Base-by-base conservation (phyloP, 495 filamentous ascomycete genomes). In the Barbatosphaeria neglecta region DNA sequence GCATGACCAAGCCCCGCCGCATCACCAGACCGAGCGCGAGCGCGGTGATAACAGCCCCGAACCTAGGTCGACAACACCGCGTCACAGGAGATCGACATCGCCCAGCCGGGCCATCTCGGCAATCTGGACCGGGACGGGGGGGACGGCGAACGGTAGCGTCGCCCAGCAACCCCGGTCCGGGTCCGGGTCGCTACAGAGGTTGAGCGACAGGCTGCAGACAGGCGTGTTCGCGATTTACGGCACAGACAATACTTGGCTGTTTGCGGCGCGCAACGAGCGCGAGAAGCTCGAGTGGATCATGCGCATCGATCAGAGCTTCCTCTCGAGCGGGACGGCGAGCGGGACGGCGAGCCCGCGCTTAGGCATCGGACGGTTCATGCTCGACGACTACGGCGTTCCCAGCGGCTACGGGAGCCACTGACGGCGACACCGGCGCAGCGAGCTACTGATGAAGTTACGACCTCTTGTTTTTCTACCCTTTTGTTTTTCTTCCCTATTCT, bases 231-330 rank as follows among this genome's bases (percentile, higher is more conserved):
- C 93, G 11, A 78, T 99, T 40, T 97, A 95, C 58, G 90, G 86
- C 31, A 82, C 82, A 49, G 80, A 90, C 56, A 95, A 95, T 55
- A 93, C 90, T 31, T 99, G 86, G 77, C 70, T 99, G 43, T 97
- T 99, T 65, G 86, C 87, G 20, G 85, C 87, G 37, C 71, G 87
- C 41, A 87, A 77, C 47, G 90, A 95, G 67, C 69, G 79, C 13
- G 87, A 95, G 56, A 94, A 93, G 68, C 79, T 87, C 20, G 90
- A 96, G 58, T 98, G 92, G 92, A 92, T 97, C 53, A 68, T 86
- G 53, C 81, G 80, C 57, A 83, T 95, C 48, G 78, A 82, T 52
- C 76, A 81, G 53, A 68, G 64, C 37, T 72, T 64, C 48, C 35
- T 55, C 22, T 59, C 64, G 15, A 54, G 50, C 27, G 46, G 46